Evolutionary conservation across 306 rosid species (phyloP).

Genomic region (Ormosia semicastrata): DNA sequence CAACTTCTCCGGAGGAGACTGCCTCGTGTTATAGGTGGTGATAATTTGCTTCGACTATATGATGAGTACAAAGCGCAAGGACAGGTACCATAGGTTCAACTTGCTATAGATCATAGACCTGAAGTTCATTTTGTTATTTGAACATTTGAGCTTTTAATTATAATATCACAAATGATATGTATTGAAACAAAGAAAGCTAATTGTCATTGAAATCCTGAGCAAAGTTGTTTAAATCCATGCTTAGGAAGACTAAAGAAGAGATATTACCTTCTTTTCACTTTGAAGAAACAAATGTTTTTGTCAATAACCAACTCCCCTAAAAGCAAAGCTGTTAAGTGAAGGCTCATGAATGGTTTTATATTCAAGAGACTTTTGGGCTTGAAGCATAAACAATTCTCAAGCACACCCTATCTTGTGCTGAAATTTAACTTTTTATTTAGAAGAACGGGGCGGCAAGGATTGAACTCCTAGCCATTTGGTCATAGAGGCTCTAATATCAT

Average conservation of each 20-base stretch:
- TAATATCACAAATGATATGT: neutral
- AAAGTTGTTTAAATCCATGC: neutral
- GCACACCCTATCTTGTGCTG: too few species aligned
- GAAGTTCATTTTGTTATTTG: slow-evolving; percentile 18
- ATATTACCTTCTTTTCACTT: neutral
- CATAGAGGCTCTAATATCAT: neutral
- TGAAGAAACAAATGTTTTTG: neutral
- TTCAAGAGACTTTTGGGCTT: neutral
- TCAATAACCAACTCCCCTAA: neutral
- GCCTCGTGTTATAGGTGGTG: slow-evolving; percentile 93
- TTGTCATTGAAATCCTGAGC: slow-evolving; percentile 1
- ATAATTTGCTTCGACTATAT: slow-evolving; percentile 81
- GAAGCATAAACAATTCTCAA: neutral
- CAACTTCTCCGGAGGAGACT: slow-evolving; percentile 93
- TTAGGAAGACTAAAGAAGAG: neutral
- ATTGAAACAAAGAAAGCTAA: neutral
- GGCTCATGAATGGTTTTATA: neutral
- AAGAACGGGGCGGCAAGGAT: too few species aligned
- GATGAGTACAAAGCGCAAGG: slow-evolving; percentile 91
- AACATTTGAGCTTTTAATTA: neutral
- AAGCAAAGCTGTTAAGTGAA: neutral
- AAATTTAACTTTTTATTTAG: too few species aligned
- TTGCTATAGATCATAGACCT: neutral
- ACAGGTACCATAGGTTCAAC: slow-evolving; percentile 65
- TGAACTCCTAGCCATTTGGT: neutral